Evolutionary conservation across 2,329 filamentous ascomycete genomes (phyloP), one percentile per base, ranked within the genome.

Genomic region (Fusarium agapanthi): DNA sequence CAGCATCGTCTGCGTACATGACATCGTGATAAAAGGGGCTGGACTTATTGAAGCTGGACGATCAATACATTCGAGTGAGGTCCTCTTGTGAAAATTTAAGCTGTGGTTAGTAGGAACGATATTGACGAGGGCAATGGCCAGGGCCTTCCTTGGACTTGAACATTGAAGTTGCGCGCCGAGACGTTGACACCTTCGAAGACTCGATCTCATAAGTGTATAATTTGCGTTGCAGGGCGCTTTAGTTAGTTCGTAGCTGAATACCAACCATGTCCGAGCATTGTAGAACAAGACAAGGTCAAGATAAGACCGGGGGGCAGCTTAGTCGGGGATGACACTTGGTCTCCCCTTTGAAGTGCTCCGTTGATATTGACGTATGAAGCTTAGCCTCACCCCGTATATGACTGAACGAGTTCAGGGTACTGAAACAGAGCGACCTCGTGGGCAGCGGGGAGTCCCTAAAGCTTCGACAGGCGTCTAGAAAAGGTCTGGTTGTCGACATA

Each of bases 211-310:
- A 20, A 22, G 6, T 15, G 3, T 11, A 20, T 26, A 10, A 6
- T 20, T 16, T 7, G 37, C 1, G 1, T 5, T 7, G 4, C 1
- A 41, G 7, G 9, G 4, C 7, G 16, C 5, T 15, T 14, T 18
- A 15, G 4, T 7, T 26, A 4, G 10, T 22, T 15, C 7, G 11
- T 13, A 20, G 18, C 30, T 51, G 12, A 35, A 26, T 26, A 0
- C n/a, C n/a, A 35, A 14, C n/a, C 30, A 20, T 26, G 6, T 0
- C 0, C 3, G 47, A 24, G 12, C 2, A 51, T 35, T 18, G 1
- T 12, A 50, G 30, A 51, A 8, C n/a, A 11, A 24, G 16, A 11
- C 13, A 34, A 24, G 47, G n/a, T 11, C 8, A 20, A 35, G n/a
- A 26, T 11, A 24, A 11, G n/a, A n/a, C 13, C 1, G 1, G 16